These are phyloP conservation scores for Kurtzmaniella quercitrusa DNA, from an alignment of 1,139 yeast species.

Conservation along the genomic window DNA sequence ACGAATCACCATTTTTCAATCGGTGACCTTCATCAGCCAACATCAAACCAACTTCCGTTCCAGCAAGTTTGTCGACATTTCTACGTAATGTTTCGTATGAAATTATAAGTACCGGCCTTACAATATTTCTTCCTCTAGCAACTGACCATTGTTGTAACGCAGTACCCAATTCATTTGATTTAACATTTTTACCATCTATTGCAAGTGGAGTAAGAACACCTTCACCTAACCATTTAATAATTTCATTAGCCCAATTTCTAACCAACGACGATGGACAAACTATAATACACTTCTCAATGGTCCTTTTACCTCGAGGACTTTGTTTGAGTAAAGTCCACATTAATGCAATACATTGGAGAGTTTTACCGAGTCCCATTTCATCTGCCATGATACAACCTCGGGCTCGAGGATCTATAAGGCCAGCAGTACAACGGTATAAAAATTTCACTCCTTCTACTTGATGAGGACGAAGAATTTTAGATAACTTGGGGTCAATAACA, in stretches of 20 bases:
- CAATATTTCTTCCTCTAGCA: slow-evolving; percentile 84
- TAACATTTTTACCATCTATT: slow-evolving; percentile 81
- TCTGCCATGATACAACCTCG: slow-evolving; percentile 99
- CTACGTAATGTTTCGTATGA: slow-evolving; percentile 92
- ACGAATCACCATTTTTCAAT: slow-evolving; percentile 88
- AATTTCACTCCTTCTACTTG: slow-evolving; percentile 95
- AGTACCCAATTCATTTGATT: slow-evolving; percentile 59
- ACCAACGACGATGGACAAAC: slow-evolving; percentile 96
- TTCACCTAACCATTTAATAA: slow-evolving; percentile 92
- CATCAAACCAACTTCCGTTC: slow-evolving; percentile 81
- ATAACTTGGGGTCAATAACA: slow-evolving; percentile 85
- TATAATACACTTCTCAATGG: slow-evolving; percentile 86
- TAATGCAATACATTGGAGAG: slow-evolving; percentile 85
- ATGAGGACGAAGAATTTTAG: slow-evolving; percentile 88
- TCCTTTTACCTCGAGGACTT: slow-evolving; percentile 81
- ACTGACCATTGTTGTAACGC: slow-evolving; percentile 83
- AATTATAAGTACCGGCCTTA: slow-evolving; percentile 90
- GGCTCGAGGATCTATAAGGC: slow-evolving; percentile 79
- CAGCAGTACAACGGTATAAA: slow-evolving; percentile 85
- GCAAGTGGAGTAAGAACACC: slow-evolving; percentile 87
- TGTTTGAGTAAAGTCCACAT: slow-evolving; percentile 93
- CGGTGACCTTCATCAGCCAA: slow-evolving; percentile 97
- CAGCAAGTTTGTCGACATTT: slow-evolving; percentile 72
- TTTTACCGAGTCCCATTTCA: slow-evolving; percentile 97
- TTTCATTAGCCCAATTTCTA: slow-evolving; percentile 96